phyloP scores from a whole-genome alignment of 2,329 filamentous ascomycete species.

The Chlorencoelia australis region DNA sequence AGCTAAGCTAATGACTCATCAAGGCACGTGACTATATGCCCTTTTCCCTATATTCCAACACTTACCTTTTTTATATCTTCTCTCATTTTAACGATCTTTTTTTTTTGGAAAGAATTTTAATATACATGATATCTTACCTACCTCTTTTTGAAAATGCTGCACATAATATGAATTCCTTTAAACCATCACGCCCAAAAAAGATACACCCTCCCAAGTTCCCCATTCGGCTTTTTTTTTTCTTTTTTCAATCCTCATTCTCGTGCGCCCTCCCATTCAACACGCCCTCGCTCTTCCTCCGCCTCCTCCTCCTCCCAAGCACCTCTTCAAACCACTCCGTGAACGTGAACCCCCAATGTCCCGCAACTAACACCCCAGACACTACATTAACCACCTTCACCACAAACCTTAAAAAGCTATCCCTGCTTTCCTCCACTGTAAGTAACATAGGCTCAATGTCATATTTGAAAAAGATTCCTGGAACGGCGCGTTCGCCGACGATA shows the following conservation, averaged over 20 bases:
- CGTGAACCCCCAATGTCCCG: slow-evolving; percentile 87
- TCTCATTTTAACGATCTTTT: too few relatives aligned
- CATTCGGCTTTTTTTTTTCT: too few relatives aligned
- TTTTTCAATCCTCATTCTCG: slow-evolving; percentile 21
- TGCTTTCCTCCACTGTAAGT: slow-evolving; percentile 73
- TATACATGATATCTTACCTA: too few relatives aligned
- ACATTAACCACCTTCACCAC: slow-evolving; percentile 82
- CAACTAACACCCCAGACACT: slow-evolving; percentile 80
- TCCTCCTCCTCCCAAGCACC: slow-evolving; percentile 35
- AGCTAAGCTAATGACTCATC: too few relatives aligned
- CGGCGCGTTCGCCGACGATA: slow-evolving; percentile 54
- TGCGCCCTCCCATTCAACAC: slow-evolving; percentile 26
- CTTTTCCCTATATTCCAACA: too few relatives aligned
- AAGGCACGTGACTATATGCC: too few relatives aligned
- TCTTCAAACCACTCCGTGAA: slow-evolving; percentile 64
- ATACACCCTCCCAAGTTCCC: too few relatives aligned
- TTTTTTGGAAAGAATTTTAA: too few relatives aligned
- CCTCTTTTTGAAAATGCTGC: too few relatives aligned
- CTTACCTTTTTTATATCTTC: too few relatives aligned
- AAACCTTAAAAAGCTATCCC: slow-evolving; percentile 64
- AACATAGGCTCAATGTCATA: slow-evolving; percentile 97
- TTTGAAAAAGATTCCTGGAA: slow-evolving; percentile 95
- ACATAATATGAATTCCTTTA: too few relatives aligned
- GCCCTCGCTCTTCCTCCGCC: slow-evolving; percentile 26
- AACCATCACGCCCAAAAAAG: too few relatives aligned